Evolutionary conservation across 192 early-diverging fungal species (phyloP).

Genomic region (Coemansia sp.): DNA sequence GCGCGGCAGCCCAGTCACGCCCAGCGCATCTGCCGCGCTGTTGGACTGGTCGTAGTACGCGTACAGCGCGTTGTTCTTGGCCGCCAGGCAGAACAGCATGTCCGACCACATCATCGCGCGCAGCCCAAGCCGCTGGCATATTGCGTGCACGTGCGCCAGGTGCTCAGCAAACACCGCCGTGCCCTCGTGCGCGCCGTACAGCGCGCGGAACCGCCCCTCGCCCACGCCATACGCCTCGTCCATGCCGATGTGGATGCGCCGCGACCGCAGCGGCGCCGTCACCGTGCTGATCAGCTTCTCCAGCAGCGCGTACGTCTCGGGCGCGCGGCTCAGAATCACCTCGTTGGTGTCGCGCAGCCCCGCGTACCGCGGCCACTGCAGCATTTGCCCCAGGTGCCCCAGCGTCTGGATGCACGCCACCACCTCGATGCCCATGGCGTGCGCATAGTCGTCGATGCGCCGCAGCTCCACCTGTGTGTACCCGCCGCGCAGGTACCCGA

Average conservation of each 20-base stretch:
- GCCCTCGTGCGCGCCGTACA: constrained; percentile 72
- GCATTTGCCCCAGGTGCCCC: constrained; percentile 83
- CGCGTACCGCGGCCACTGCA: constrained; percentile 84
- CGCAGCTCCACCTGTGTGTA: constrained; percentile 72
- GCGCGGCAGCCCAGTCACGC: constrained; percentile 53
- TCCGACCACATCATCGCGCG: constrained; percentile 88
- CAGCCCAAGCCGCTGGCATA: constrained; percentile 60
- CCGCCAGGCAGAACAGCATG: constrained; percentile 65
- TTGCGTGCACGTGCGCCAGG: constrained; percentile 64
- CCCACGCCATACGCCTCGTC: constrained; percentile 87
- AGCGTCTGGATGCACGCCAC: constrained; percentile 88
- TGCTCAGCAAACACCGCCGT: constrained; percentile 75
- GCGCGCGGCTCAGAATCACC: constrained; percentile 65
- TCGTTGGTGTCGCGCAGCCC: constrained; percentile 76
- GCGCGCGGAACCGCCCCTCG: constrained; percentile 73
- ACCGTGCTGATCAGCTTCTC: constrained; percentile 67
- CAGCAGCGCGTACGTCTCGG: constrained; percentile 76
- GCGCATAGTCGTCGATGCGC: constrained; percentile 75
- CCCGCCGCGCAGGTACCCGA: constrained; percentile 69
- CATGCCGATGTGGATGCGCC: constrained; percentile 82
- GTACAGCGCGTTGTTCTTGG: constrained; percentile 74
- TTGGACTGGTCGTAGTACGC: constrained; percentile 76
- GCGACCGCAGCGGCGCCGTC: constrained; percentile 66
- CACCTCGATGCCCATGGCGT: constrained; percentile 72
- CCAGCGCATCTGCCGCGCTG: constrained; percentile 56